Conservation (phyloP, 2,329 filamentous ascomycete species). For the Reticulascus tulasneorum region DNA sequence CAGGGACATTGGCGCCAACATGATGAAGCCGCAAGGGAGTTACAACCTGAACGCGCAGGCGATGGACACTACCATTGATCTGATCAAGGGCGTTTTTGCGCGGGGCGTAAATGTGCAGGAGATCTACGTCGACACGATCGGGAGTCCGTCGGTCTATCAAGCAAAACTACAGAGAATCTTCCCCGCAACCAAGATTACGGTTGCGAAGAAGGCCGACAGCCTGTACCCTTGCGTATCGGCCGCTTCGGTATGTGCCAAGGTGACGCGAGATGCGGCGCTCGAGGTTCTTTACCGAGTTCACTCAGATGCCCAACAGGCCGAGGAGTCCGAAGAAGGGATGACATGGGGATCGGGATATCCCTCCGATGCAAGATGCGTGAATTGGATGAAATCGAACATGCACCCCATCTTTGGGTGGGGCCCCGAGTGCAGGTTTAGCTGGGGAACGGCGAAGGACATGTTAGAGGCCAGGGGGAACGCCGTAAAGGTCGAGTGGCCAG, state of each 20-base stretch:
- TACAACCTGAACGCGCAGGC: conserved; percentile 98
- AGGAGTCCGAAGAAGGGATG: conserved; percentile 36
- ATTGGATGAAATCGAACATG: conserved; percentile 83
- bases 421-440: conserved; percentile 87
- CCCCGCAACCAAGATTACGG: conserved; percentile 69
- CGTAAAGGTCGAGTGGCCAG: conserved; percentile 80
- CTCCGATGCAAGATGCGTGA: conserved; percentile 73
- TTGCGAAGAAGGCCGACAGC: conserved; percentile 88
- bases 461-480: conserved; percentile 69
- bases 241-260: conserved; percentile 92
- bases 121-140: conserved; percentile 94
- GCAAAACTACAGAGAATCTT: conserved; percentile 79
- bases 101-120: conserved; percentile 78
- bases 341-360: conserved; percentile 93
- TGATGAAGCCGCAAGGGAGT: conserved; percentile 60
- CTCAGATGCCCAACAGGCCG: conserved; percentile 24
- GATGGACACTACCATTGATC: conserved; percentile 80
- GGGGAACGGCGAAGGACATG: conserved; percentile 93
- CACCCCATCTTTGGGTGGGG: conserved; percentile 96
- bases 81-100: conserved; percentile 74
- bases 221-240: conserved; percentile 91
- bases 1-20: conserved; percentile 73
- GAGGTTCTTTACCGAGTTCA: conserved; percentile 66
- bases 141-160: conserved; percentile 78
- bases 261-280: conserved; percentile 85